Conservation (phyloP, 2,329 filamentous ascomycete genomes). For the Fusarium sp. region DNA sequence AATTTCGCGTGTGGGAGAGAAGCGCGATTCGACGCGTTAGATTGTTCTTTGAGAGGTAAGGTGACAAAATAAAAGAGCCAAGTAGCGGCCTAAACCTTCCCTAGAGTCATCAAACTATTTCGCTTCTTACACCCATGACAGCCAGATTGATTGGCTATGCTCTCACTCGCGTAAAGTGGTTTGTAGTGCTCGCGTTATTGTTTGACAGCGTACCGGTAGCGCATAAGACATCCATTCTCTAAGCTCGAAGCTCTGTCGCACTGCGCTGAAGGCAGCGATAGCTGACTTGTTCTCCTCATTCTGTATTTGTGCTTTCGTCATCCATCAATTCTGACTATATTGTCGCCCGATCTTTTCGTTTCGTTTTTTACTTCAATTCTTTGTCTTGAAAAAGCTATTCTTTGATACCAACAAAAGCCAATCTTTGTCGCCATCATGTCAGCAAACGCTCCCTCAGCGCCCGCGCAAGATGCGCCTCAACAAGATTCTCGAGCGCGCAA, state of each 20-base stretch:
- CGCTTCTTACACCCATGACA: accelerated
- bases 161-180: constrained; percentile 55
- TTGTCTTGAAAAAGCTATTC: background rate
- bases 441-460: constrained; percentile 52
- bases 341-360: constrained; percentile 6
- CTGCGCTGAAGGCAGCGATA: background rate
- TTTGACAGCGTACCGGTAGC: constrained; percentile 3
- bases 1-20: constrained; percentile 42
- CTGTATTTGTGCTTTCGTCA: constrained; percentile 19
- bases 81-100: accelerated
- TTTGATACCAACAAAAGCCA: background rate
- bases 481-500: constrained; percentile 54
- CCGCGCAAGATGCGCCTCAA: constrained; percentile 37
- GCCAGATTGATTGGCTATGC: constrained; percentile 46
- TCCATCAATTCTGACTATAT: constrained; percentile 6
- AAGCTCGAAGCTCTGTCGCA: background rate
- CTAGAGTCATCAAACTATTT: background rate
- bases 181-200: constrained; percentile 30
- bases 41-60: accelerated
- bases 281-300: constrained; percentile 19
- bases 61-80: background rate
- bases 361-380: background rate
- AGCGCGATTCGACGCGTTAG: constrained; percentile 57
- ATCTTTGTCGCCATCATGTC: constrained; percentile 46
- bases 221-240: background rate